Conservation (phyloP, 108 stramenopile species). For the Nannochloropsis salina region DNA sequence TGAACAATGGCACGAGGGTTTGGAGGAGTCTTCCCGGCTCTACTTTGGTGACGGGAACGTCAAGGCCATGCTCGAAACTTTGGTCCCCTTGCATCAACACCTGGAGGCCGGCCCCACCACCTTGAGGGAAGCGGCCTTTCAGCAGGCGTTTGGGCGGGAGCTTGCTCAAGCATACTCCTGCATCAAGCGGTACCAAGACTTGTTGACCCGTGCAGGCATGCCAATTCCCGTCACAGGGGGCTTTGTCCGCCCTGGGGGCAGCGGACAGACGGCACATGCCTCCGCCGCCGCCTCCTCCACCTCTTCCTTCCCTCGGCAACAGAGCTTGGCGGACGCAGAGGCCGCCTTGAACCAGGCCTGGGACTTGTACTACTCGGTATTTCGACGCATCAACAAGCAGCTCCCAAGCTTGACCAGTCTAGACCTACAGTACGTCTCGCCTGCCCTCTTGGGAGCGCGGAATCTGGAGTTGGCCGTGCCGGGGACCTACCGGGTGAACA, state of each 20-base stretch:
- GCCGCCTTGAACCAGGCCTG: constrained; percentile 86
- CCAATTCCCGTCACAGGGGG: neutral
- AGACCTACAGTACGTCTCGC: constrained; percentile 80
- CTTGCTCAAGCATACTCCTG: constrained; percentile 67
- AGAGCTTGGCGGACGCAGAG: constrained; percentile 63
- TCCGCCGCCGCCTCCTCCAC: neutral
- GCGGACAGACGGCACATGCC: neutral
- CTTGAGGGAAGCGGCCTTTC: constrained; percentile 68
- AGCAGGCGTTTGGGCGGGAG: constrained; percentile 68
- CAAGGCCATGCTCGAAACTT: constrained; percentile 77
- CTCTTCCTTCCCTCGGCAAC: neutral
- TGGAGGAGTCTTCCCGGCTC: constrained; percentile 85
- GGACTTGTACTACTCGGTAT: constrained; percentile 93
- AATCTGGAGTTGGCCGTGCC: constrained; percentile 90
- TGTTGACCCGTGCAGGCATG: neutral
- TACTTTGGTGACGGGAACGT: constrained; percentile 92
- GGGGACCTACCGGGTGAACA: constrained; percentile 85
- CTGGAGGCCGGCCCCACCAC: constrained; percentile 74
- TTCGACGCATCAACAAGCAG: constrained; percentile 86
- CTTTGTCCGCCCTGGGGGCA: neutral
- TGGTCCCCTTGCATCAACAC: constrained; percentile 71
- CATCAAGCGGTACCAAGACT: constrained; percentile 60
- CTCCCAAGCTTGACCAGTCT: constrained; percentile 74
- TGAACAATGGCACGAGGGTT: constrained; percentile 94
- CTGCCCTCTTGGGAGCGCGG: constrained; percentile 68